Conservation (phyloP, 495 filamentous ascomycete species). For the Saxophila tyrrhenica region DNA sequence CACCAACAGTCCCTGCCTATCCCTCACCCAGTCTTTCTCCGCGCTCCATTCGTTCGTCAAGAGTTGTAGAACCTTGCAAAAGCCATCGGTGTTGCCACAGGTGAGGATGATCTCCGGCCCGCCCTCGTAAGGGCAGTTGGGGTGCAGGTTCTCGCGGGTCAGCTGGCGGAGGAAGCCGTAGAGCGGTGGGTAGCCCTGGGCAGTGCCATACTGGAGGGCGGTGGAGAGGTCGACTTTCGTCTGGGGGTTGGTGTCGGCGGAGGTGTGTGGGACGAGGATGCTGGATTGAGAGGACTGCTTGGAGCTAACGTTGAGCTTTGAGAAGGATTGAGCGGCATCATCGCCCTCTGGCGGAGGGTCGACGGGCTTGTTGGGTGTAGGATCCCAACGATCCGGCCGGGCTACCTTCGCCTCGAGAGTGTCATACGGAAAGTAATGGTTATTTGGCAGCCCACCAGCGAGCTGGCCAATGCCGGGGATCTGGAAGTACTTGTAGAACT, state of each 20-base stretch:
- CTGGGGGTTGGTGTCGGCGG: constrained; percentile 38
- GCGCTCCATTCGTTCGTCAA: constrained; percentile 64
- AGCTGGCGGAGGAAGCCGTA: constrained; percentile 67
- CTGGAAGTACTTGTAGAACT: constrained; percentile 71
- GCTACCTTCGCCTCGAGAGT: constrained; percentile 75
- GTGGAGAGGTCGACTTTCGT: constrained; percentile 68
- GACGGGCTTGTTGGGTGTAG: constrained; percentile 47
- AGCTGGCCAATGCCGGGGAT: constrained; percentile 76
- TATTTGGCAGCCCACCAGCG: constrained; percentile 77
- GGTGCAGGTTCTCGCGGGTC: constrained; percentile 63
- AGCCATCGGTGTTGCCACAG: constrained; percentile 73
- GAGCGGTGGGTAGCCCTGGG: constrained; percentile 65
- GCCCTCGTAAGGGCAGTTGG: constrained; percentile 61
- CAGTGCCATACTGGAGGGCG: constrained; percentile 76
- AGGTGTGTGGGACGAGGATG: constrained; percentile 53
- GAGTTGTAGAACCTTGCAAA: constrained; percentile 61
- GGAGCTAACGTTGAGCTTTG: constrained; percentile 12
- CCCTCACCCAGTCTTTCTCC: constrained; percentile 50
- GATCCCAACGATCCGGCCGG: constrained; percentile 58
- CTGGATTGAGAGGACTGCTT: constrained; percentile 4
- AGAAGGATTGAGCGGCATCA: constrained; percentile 1
- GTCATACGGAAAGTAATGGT: constrained; percentile 78
- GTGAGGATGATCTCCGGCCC: constrained; percentile 70
- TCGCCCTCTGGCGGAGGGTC: constrained; percentile 27
- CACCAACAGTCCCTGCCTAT: constrained; percentile 59